A percentile compares a stretch with the other conserved stretches of the same genome.
Conservation (phyloP, 495 filamentous ascomycete species). For the Penicillium ucsense region DNA sequence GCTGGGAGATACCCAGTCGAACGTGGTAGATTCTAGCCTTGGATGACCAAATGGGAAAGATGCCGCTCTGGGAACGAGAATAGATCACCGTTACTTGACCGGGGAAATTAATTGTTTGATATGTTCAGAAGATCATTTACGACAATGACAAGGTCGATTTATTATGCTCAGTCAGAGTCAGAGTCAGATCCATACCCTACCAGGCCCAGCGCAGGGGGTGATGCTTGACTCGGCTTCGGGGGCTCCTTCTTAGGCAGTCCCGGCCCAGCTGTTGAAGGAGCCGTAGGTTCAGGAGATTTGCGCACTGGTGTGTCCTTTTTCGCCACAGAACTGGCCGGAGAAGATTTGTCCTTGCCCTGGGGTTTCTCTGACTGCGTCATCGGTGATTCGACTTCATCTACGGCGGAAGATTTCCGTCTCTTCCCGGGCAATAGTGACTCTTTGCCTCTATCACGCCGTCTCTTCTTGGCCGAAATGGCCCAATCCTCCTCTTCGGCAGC, state of each 20-base stretch:
- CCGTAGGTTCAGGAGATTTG: neutral
- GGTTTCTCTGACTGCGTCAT: no score
- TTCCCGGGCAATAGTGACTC: constrained; percentile 48
- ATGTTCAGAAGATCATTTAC: no score
- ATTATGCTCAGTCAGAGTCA: constrained; percentile 21
- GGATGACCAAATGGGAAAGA: no score
- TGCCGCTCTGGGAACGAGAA: no score
- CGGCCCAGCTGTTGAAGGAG: neutral
- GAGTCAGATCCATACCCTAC: constrained; percentile 35
- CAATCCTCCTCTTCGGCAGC: constrained; percentile 42
- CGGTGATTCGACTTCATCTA: constrained; percentile 4
- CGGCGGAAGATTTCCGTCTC: constrained; percentile 39
- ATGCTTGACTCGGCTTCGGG: constrained; percentile 6
- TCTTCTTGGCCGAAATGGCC: constrained; percentile 45
- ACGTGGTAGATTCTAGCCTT: no score
- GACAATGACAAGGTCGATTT: neutral
- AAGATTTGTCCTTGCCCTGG: no score
- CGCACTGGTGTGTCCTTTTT: neutral
- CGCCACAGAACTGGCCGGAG: neutral
- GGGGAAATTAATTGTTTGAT: no score
- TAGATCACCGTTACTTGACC: no score
- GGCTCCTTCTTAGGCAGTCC: neutral
- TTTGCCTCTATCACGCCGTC: constrained; percentile 48
- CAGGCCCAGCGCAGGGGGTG: constrained; percentile 12
- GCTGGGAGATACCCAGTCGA: no score